Conservation (phyloP, 2,329 filamentous ascomycete genomes). For the Calonectria crousiana region DNA sequence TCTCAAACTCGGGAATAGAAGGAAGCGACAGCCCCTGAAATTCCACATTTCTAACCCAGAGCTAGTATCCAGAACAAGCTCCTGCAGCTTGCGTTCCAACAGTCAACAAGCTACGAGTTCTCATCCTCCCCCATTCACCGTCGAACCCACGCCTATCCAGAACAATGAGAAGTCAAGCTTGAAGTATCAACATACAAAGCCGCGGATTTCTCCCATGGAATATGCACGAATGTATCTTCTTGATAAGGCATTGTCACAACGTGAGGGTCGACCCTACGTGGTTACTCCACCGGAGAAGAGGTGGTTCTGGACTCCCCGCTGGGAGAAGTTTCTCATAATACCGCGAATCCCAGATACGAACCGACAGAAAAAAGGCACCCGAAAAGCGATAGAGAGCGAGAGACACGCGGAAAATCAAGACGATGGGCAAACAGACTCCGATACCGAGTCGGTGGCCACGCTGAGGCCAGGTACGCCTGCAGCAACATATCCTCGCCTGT, state of each 20-base stretch:
- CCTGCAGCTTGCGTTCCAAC: conserved; percentile 4
- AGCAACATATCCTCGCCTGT: conserved; percentile 45
- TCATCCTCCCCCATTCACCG: background rate
- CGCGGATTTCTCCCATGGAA: conserved; percentile 56
- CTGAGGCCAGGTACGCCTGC: conserved; percentile 20
- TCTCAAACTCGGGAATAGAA: conserved; percentile 21
- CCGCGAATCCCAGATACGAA: conserved; percentile 48
- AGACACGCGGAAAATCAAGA: background rate
- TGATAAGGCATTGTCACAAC: conserved; percentile 46
- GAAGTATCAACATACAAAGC: conserved; percentile 35
- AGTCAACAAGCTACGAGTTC: background rate
- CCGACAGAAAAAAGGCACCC: conserved; percentile 28
- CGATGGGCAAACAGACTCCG: conserved; percentile 24
- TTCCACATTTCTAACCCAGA: conserved; percentile 42
- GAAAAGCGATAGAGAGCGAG: background rate
- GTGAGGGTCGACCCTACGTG: conserved; percentile 42
- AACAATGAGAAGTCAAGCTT: conserved; percentile 1
- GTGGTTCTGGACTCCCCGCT: conserved; percentile 51
- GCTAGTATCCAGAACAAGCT: conserved; percentile 12
- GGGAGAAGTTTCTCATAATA: conserved; percentile 54
- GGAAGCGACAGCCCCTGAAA: conserved; percentile 33
- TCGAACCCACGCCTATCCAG: conserved; percentile 5
- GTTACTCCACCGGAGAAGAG: conserved; percentile 46
- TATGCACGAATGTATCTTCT: conserved; percentile 52
- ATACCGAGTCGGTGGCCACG: conserved; percentile 38